Percentiles rank a stretch among this genome's conserved stretches.
These are phyloP conservation scores for Acorus gramineus DNA, from an alignment of 106 monocot species.

Conservation along the genomic window DNA sequence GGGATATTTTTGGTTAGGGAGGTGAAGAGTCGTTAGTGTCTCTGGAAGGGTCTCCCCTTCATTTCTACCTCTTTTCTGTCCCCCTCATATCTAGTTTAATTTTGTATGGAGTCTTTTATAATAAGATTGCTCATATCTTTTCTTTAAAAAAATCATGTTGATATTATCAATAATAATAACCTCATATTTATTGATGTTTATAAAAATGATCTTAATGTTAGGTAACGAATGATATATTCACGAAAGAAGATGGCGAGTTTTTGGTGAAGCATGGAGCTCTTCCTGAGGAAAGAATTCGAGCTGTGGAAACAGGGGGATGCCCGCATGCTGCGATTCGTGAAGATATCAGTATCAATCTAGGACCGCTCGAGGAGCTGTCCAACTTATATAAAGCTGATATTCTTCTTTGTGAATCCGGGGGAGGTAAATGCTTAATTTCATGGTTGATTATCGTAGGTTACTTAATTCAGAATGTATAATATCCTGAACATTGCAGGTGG, in stretches of 20 bases:
- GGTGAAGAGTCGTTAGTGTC: too few relatives aligned
- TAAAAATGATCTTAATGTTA: conserved; percentile 11
- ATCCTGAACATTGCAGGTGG: too few relatives aligned
- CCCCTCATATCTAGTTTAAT: too few relatives aligned
- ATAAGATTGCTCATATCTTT: too few relatives aligned
- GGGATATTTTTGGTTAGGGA: too few relatives aligned
- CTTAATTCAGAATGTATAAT: background rate
- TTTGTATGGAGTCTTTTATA: too few relatives aligned
- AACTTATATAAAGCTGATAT: conserved; percentile 83
- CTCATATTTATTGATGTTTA: background rate
- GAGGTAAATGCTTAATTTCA: conserved; percentile 38
- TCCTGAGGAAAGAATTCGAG: conserved; percentile 93
- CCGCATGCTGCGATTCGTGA: conserved; percentile 97
- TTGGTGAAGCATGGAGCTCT: conserved; percentile 93
- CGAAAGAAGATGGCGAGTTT: conserved; percentile 97
- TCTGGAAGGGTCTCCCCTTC: too few relatives aligned
- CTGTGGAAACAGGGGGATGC: conserved; percentile 96
- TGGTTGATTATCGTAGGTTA: background rate
- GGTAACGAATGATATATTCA: conserved; percentile 99
- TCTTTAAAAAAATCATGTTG: too few relatives aligned
- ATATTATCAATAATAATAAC: too few relatives aligned
- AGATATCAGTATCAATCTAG: conserved; percentile 96
- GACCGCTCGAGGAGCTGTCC: conserved; percentile 91
- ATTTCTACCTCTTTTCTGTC: too few relatives aligned
- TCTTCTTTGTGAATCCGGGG: conserved; percentile 97